A percentile compares a stretch with the other conserved stretches of the same genome.
Conservation (phyloP, 768 basidiomycete species). For the Asterophora parasitica region DNA sequence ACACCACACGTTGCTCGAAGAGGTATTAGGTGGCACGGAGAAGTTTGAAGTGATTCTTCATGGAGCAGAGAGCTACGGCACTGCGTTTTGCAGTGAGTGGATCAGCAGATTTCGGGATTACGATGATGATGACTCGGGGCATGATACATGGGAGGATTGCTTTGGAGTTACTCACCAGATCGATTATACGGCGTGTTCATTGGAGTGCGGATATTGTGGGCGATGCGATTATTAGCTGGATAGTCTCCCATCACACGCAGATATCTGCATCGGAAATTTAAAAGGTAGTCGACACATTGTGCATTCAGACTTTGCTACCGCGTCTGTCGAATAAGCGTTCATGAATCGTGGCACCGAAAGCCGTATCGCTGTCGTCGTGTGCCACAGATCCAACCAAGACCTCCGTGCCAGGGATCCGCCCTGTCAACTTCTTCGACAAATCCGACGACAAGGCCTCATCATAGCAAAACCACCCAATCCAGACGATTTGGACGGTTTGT, state of each 20-base stretch:
- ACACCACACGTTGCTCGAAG: background rate
- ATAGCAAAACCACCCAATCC: constrained; percentile 2
- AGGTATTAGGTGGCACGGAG: background rate
- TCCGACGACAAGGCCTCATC: background rate
- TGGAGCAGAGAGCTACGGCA: background rate
- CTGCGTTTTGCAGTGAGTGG: no score
- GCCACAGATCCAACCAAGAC: background rate
- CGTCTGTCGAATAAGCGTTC: constrained; percentile 8
- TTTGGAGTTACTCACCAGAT: no score
- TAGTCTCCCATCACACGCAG: no score
- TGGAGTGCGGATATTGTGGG: background rate
- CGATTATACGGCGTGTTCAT: background rate
- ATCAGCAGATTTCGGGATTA: no score
- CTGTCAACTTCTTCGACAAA: background rate
- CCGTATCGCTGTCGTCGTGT: background rate
- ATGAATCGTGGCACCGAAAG: constrained; percentile 8
- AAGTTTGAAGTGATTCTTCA: background rate
- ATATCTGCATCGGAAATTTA: no score
- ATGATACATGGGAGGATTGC: no score
- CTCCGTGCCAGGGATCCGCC: constrained; percentile 1
- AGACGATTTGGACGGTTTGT: constrained; percentile 4
- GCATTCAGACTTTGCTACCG: no score
- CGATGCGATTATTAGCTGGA: no score
- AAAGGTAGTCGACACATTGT: no score
- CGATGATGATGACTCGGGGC: no score